phyloP scores from a whole-genome alignment of 2,329 filamentous ascomycete genomes.

The Metarhizium rileyi region DNA sequence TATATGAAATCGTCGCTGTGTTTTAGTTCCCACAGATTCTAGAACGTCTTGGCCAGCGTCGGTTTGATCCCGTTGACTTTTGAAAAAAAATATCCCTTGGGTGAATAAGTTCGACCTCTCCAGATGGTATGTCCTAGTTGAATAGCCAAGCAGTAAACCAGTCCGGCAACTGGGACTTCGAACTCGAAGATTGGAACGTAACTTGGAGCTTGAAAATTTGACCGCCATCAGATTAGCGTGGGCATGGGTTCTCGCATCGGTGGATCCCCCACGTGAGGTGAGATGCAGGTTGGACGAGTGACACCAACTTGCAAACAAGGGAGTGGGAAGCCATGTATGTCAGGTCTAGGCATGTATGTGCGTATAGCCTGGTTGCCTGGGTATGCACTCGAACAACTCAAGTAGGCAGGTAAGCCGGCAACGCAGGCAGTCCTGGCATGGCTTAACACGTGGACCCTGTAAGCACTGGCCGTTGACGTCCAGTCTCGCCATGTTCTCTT shows the following conservation, averaged over 20 bases:
- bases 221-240: neutral
- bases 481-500: neutral
- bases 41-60: too few relatives aligned
- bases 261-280: slow-evolving; percentile 14
- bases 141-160: neutral
- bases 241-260: slow-evolving; percentile 12
- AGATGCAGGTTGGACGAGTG: slow-evolving; percentile 4
- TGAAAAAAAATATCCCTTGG: too few relatives aligned
- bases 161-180: too few relatives aligned
- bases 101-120: neutral
- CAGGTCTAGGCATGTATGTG: too few relatives aligned
- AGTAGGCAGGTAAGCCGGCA: neutral
- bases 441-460: slow-evolving; percentile 12
- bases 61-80: too few relatives aligned
- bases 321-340: neutral
- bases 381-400: too few relatives aligned
- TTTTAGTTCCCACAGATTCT: too few relatives aligned
- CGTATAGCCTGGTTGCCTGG: too few relatives aligned
- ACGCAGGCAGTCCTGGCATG: neutral
- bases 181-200: too few relatives aligned
- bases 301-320: neutral
- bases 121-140: neutral
- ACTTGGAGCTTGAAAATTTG: neutral
- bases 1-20: too few relatives aligned
- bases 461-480: slow-evolving; percentile 4